These are phyloP conservation scores for Chiua sp. DNA, from an alignment of 1,284 basidiomycete genomes.

Conservation along the genomic window DNA sequence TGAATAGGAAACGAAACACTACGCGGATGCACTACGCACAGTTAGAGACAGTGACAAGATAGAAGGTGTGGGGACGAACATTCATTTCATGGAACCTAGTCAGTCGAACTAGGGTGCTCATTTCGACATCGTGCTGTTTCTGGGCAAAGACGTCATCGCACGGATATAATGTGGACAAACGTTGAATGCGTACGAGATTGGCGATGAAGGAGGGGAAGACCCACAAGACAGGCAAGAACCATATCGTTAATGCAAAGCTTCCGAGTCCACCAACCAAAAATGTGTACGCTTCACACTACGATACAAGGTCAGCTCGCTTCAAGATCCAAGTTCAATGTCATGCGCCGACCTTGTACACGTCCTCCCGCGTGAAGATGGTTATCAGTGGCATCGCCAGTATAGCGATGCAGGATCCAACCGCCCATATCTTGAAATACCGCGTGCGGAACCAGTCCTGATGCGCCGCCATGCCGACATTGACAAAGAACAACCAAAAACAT, in stretches of 20 bases:
- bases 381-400: slow-evolving; percentile 70
- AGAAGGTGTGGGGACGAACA: slow-evolving; percentile 45
- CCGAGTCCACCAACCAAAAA: slow-evolving; percentile 73
- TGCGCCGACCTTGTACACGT: slow-evolving; percentile 59
- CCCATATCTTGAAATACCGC: slow-evolving; percentile 73
- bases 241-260: slow-evolving; percentile 66
- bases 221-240: slow-evolving; percentile 74
- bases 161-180: neutral
- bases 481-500: slow-evolving; percentile 82
- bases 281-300: slow-evolving; percentile 69
- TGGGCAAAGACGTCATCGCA: slow-evolving; percentile 40
- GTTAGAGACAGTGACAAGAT: neutral
- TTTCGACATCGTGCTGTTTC: slow-evolving; percentile 60
- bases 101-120: slow-evolving; percentile 64
- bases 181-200: slow-evolving; percentile 52
- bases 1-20: slow-evolving; percentile 72
- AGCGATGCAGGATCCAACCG: slow-evolving; percentile 63
- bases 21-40: slow-evolving; percentile 63
- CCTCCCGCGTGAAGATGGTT: slow-evolving; percentile 60
- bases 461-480: slow-evolving; percentile 57
- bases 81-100: slow-evolving; percentile 82
- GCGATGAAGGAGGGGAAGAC: slow-evolving; percentile 68
- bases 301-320: slow-evolving; percentile 7
- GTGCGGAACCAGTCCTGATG: slow-evolving; percentile 80
- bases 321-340: neutral